These are phyloP conservation scores for Colletotrichum shisoi DNA, from an alignment of 2,329 filamentous ascomycete genomes.

Conservation along the genomic window DNA sequence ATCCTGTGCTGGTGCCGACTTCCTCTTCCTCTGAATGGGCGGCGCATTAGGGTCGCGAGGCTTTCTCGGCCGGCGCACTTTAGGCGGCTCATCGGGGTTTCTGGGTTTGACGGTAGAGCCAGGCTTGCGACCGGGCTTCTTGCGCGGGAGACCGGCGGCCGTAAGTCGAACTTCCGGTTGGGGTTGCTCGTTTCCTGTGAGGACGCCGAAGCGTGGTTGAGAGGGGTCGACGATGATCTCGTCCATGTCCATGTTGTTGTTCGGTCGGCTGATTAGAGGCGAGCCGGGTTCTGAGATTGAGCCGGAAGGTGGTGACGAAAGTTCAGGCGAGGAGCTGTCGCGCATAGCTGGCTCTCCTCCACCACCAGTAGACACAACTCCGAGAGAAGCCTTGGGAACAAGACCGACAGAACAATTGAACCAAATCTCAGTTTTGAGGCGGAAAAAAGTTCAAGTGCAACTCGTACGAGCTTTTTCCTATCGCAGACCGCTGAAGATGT, in stretches of 20 bases:
- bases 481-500: slow-evolving; percentile 3
- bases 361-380: slow-evolving; percentile 31
- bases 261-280: slow-evolving; percentile 47
- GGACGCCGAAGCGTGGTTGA: slow-evolving; percentile 47
- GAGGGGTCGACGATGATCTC: slow-evolving; percentile 60
- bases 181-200: slow-evolving; percentile 41
- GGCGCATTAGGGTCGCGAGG: slow-evolving; percentile 67
- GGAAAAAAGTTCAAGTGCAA: background rate
- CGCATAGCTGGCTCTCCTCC: slow-evolving; percentile 40
- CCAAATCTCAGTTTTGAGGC: background rate
- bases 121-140: slow-evolving; percentile 72
- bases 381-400: slow-evolving; percentile 9
- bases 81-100: slow-evolving; percentile 55
- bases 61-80: slow-evolving; percentile 64
- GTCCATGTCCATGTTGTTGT: slow-evolving; percentile 54
- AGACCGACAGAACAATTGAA: background rate
- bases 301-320: slow-evolving; percentile 62
- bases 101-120: slow-evolving; percentile 62
- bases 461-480: background rate
- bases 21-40: slow-evolving; percentile 63
- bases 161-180: slow-evolving; percentile 52
- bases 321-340: slow-evolving; percentile 58
- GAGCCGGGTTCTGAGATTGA: slow-evolving; percentile 60
- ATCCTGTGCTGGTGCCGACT: slow-evolving; percentile 54
- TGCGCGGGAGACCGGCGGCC: slow-evolving; percentile 65